phyloP scores from a whole-genome alignment of 306 rosid species.

The Begonia loranthoides region DNA sequence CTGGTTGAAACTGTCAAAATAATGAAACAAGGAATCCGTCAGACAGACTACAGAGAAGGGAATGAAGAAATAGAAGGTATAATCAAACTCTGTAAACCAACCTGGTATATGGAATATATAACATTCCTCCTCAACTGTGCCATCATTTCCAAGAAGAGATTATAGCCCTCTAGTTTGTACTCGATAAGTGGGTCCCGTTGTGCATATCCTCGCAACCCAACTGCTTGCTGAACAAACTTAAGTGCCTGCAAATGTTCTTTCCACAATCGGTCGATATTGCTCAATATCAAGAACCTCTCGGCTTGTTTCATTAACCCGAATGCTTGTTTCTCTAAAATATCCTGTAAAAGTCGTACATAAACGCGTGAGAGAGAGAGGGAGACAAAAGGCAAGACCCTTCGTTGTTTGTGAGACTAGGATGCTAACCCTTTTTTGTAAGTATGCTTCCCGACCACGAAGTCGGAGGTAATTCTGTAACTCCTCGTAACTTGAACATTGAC shows the following conservation, averaged over 20 bases:
- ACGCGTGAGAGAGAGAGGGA: neutral
- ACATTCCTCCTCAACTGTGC: slow-evolving; percentile 95
- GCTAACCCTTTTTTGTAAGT: slow-evolving; percentile 72
- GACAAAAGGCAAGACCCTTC: neutral
- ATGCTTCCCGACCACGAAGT: slow-evolving; percentile 72
- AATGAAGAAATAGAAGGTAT: neutral
- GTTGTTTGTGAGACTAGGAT: neutral
- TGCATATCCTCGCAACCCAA: slow-evolving; percentile 84
- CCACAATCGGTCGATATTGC: slow-evolving; percentile 91
- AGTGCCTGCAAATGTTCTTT: slow-evolving; percentile 93
- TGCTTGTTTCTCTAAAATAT: slow-evolving; percentile 60
- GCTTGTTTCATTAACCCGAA: slow-evolving; percentile 91
- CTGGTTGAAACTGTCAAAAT: slow-evolving; percentile 70
- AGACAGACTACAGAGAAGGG: too few species aligned
- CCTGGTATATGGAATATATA: slow-evolving; percentile 93
- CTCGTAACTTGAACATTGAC: slow-evolving; percentile 46
- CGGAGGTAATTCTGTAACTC: slow-evolving; percentile 59
- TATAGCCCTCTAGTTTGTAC: slow-evolving; percentile 92
- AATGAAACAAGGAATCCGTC: neutral
- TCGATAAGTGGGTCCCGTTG: slow-evolving; percentile 95
- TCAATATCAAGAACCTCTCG: slow-evolving; percentile 78
- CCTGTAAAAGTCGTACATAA: slow-evolving; percentile 24
- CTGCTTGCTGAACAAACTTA: slow-evolving; percentile 95
- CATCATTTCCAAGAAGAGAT: slow-evolving; percentile 99
- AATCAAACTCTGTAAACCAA: slow-evolving; percentile 3